Evolutionary conservation across 345 rosid genomes (phyloP).

Genomic region (Melaleuca quinquenervia): DNA sequence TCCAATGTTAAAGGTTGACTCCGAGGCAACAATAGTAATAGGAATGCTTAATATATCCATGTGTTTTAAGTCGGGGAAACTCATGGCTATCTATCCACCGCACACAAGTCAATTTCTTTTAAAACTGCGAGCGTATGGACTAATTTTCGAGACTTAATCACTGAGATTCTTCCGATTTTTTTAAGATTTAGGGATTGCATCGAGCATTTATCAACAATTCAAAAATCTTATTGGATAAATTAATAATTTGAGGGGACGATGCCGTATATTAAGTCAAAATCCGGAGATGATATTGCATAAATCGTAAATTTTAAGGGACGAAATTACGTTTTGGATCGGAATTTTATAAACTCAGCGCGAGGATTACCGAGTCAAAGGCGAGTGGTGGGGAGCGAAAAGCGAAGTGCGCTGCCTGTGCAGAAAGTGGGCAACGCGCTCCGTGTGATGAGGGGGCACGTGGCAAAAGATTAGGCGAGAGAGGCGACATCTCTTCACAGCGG

Average conservation of each 20-base stretch:
- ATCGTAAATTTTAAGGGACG: accelerated
- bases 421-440: neutral
- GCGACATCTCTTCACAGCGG: neutral
- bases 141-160: too few relatives aligned
- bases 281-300: accelerated
- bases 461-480: neutral
- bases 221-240: accelerated
- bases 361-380: too few relatives aligned
- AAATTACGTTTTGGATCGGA: too few relatives aligned
- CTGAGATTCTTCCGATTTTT: too few relatives aligned
- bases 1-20: too few relatives aligned
- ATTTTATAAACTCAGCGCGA: too few relatives aligned
- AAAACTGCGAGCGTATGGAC: too few relatives aligned
- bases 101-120: neutral
- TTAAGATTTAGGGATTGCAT: too few relatives aligned
- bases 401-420: neutral
- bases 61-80: neutral
- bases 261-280: accelerated
- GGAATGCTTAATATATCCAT: too few relatives aligned
- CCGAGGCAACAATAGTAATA: too few relatives aligned
- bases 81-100: accelerated
- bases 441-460: neutral
- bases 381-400: neutral
- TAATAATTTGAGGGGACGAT: neutral
- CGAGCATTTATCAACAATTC: too few relatives aligned